Evolutionary conservation across 306 rosid species (phyloP), one percentile per base, ranked within the genome.

Genomic region (Vigna nakashimae): DNA sequence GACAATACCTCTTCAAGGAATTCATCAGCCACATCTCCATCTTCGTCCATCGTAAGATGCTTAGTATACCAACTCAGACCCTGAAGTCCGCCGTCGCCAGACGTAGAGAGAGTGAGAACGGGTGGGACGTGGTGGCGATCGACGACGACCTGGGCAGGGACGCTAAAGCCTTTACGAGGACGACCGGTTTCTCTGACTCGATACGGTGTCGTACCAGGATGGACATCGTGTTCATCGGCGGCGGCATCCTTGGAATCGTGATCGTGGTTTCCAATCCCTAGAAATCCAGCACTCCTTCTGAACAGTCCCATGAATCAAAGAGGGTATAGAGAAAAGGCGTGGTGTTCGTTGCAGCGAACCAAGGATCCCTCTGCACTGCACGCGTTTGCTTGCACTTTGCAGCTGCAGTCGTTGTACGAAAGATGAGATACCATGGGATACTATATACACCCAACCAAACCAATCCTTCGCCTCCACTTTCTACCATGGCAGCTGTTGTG

Each of bases 1-100:
- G 83, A 81, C 65, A 76, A 70, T 58, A 96, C 87, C 86, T 96
- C 97, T 1, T 90, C 96, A 10, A 92, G 79, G 85, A 96, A 96
- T 67, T 88, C 88, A 45, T 92, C 89, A 0, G 98, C 99, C 24
- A 95, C 86, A 79, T 96, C 97, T 82, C 99, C 98, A 80, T 96
- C 99, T 69, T 91, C 96, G 65, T 96, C 98, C 26, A 96, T 86
- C 88, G 67, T 88, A n/a, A 93, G 97, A 34, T 83, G 79, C 83
- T 85, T 90, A 43, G 89, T 89, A 69, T 90, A 93, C 99, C 98
- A 96, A 62, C 83, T 77, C 79, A 96, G 83, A 82, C 99, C 99
- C 99, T 96, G 92, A 76, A 63, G 84, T 15, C 96, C 98, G 9
- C 97, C 97, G 34, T 91, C 92, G 56, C 87, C 86, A 48, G 96